These are phyloP conservation scores for Penicillium arizonense DNA, from an alignment of 495 filamentous ascomycete genomes.

Conservation along the genomic window DNA sequence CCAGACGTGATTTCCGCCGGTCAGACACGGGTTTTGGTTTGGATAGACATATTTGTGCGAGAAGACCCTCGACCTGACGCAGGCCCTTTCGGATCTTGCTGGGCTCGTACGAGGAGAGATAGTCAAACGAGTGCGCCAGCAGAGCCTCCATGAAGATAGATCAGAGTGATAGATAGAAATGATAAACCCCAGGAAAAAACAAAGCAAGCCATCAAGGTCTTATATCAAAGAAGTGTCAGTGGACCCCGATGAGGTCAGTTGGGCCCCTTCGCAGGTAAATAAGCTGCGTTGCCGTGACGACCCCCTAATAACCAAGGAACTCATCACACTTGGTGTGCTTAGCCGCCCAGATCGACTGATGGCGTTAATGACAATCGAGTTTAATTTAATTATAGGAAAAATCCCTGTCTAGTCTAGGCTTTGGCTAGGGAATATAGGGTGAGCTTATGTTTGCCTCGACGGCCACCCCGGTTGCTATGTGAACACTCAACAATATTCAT, in stretches of 20 bases:
- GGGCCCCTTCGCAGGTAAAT: constrained; percentile 4
- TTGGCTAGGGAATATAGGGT: not conserved
- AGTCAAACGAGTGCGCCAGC: constrained; percentile 90
- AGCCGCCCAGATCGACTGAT: constrained; percentile 8
- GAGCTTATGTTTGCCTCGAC: not conserved
- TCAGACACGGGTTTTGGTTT: constrained; percentile 46
- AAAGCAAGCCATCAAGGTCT: constrained; percentile 7
- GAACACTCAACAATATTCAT: not conserved
- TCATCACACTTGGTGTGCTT: constrained; percentile 4
- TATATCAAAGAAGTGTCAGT: constrained; percentile 14
- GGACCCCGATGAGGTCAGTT: constrained; percentile 25
- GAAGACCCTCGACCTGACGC: constrained; percentile 90
- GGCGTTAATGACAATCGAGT: constrained; percentile 5
- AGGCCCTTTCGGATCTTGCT: constrained; percentile 89
- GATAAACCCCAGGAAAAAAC: constrained; percentile 5
- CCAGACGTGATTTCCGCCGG: constrained; percentile 39
- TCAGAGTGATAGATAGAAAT: constrained; percentile 13
- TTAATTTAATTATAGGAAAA: constrained; percentile 10
- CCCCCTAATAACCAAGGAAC: constrained; percentile 9
- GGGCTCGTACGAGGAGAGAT: constrained; percentile 89
- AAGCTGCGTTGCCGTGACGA: constrained; percentile 28
- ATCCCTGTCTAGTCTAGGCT: not conserved
- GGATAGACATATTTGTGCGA: constrained; percentile 92
- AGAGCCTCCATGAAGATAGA: constrained; percentile 75
- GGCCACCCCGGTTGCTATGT: constrained; percentile 4